Base-by-base conservation (phyloP, 345 rosid genomes). In the Heritiera fomes region DNA sequence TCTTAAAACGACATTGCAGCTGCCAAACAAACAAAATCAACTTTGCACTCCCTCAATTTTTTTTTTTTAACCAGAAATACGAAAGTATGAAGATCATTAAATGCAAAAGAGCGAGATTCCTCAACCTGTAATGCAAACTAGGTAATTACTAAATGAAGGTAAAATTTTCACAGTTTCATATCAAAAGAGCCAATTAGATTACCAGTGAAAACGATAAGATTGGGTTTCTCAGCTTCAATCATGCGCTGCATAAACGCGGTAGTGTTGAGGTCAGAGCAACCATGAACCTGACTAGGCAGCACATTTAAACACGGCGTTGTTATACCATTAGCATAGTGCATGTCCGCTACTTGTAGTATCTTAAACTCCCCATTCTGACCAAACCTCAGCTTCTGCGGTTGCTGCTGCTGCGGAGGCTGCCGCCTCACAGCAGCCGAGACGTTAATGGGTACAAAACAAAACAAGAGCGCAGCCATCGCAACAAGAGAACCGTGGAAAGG, bases 131-230 rank as follows among this genome's bases (percentile, higher is more conserved):
- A 30, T 15, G 47, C 18, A n/a, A 72, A 53, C 28, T 53, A 15
- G 15, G 15, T 18, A 18, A 73, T 18, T 73, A 40, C 34, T 40
- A 40, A 18, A 8, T 73, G 30, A 40, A 23, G 28, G 0, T 23
- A 0, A 23, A 23, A 23, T 23, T 23, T 23, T 23, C 28, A 23
- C 28, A 23, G 28, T 23, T 23, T 23, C 28, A 23, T 23, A 23
- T 23, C 28, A 23, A 23, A 77, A 23, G 17, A 18, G 65, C 14
- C 32, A 0, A 45, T 14, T 32, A 47, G 34, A 18, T 9, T 87
- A 95, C 97, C 99, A 7, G 98, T 93, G 85, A 95, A 95, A 78
- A 95, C 96, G 58, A 95, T 89, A 78, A 95, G 84, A 81, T 93
- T 80, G 45, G 99, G 97, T 52, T 87, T 90, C 85, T 95, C 98